Conservation (phyloP, 345 rosid species). For the Syzygium aqueum region DNA sequence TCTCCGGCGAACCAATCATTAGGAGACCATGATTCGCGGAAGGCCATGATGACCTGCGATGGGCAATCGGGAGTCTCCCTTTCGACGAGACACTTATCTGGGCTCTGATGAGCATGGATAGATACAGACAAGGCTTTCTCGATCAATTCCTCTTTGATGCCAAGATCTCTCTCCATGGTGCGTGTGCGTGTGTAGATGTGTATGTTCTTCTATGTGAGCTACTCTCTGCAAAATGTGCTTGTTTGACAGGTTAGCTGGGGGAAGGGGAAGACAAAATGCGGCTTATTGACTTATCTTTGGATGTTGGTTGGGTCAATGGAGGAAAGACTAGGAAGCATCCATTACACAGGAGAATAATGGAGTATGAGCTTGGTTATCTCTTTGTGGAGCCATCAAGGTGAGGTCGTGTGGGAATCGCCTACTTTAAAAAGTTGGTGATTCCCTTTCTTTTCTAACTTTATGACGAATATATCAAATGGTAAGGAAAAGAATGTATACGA, state of each 20-base stretch:
- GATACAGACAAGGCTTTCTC: constrained; percentile 25
- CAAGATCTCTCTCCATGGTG: background rate
- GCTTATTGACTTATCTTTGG: background rate
- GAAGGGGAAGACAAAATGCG: background rate
- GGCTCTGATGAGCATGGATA: constrained; percentile 14
- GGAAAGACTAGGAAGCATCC: no score
- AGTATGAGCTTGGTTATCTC: no score
- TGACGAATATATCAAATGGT: background rate
- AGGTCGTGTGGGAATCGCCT: accelerated
- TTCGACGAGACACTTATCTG: constrained; percentile 5
- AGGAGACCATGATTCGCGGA: constrained; percentile 35
- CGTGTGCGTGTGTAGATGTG: background rate
- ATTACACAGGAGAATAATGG: background rate
- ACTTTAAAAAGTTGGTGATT: background rate
- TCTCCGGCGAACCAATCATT: constrained; percentile 20
- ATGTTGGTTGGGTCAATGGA: accelerated
- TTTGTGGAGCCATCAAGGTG: background rate
- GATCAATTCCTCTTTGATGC: constrained; percentile 21
- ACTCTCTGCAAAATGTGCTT: background rate
- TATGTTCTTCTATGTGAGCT: background rate
- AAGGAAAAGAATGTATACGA: background rate
- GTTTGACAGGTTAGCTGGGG: background rate
- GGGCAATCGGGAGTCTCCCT: background rate
- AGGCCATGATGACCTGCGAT: constrained; percentile 25
- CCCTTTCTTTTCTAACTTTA: background rate